These are phyloP conservation scores for Cyclotella baltica DNA, from an alignment of 108 stramenopile genomes.

Conservation along the genomic window DNA sequence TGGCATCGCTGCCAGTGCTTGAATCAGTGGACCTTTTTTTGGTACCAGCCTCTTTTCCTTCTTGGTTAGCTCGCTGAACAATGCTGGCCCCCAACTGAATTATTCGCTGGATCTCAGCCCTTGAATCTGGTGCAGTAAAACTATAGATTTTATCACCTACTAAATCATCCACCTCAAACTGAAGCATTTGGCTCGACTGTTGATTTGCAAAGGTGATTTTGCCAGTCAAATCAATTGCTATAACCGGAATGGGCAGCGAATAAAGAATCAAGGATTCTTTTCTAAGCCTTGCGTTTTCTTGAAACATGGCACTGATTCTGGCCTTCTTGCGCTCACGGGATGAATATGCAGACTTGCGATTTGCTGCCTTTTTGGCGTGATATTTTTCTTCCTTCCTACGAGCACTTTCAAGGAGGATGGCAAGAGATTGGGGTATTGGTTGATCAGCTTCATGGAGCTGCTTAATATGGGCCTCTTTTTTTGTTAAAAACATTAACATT, in stretches of 20 bases:
- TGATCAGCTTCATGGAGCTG: constrained; percentile 67
- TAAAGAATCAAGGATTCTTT: constrained; percentile 82
- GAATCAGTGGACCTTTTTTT: constrained; percentile 24
- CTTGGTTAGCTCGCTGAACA: no score
- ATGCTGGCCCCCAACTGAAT: neutral
- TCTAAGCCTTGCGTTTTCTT: constrained; percentile 72
- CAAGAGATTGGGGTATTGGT: constrained; percentile 72
- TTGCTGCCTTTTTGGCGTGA: constrained; percentile 85
- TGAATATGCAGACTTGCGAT: constrained; percentile 89
- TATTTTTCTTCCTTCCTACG: constrained; percentile 81
- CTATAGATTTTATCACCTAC: constrained; percentile 67
- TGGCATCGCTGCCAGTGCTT: neutral
- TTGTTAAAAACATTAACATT: neutral
- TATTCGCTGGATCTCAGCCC: constrained; percentile 47
- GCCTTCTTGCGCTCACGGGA: constrained; percentile 93
- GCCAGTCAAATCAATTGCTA: constrained; percentile 67
- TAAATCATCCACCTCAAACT: constrained; percentile 64
- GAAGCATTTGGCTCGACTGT: constrained; percentile 78
- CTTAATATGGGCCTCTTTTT: constrained; percentile 65
- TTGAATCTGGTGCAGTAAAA: constrained; percentile 69
- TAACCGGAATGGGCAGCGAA: constrained; percentile 82
- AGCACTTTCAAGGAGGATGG: constrained; percentile 70
- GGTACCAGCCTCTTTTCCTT: no score
- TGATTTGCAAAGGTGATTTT: constrained; percentile 85
- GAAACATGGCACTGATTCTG: constrained; percentile 87